A percentile compares a stretch with the other conserved stretches of the same genome.
Conservation (phyloP, 108 stramenopile species). For the Fragilaria radians region DNA sequence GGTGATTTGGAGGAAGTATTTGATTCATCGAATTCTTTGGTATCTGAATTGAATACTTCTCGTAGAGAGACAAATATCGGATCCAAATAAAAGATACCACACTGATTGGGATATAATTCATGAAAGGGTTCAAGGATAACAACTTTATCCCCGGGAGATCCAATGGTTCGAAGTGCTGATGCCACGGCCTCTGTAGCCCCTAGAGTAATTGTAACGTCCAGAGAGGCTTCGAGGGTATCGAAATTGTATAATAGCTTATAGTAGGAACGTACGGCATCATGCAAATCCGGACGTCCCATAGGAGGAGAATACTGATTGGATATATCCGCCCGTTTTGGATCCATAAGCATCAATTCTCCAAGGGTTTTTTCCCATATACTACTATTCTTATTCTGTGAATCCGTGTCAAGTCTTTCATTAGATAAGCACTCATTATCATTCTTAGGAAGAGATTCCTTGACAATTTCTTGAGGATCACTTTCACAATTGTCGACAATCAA, state of each 20-base stretch:
- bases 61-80: slow-evolving; percentile 46
- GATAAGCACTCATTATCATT: not conserved
- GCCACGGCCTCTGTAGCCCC: slow-evolving; percentile 73
- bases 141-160: slow-evolving; percentile 55
- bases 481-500: no score
- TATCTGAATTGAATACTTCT: not conserved
- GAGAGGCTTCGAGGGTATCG: slow-evolving; percentile 28
- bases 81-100: slow-evolving; percentile 53
- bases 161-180: slow-evolving; percentile 49
- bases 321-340: slow-evolving; percentile 34
- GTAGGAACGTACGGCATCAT: slow-evolving; percentile 38
- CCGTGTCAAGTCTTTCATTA: no score
- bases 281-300: slow-evolving; percentile 51
- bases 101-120: slow-evolving; percentile 65
- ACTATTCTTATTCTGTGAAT: no score
- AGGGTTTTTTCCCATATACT: no score
- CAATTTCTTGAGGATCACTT: not conserved
- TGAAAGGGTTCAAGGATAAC: slow-evolving; percentile 74
- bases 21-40: not conserved
- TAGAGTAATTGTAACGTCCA: slow-evolving; percentile 56
- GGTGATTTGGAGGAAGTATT: slow-evolving; percentile 13
- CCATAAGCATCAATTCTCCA: slow-evolving; percentile 7
- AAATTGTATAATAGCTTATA: slow-evolving; percentile 52
- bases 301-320: slow-evolving; percentile 72
- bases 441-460: not conserved